A percentile compares a stretch with the other conserved stretches of the same genome.
Evolutionary conservation across 352 stramenopile genomes (phyloP).

Genomic region (Phytophthora tentaculata): DNA sequence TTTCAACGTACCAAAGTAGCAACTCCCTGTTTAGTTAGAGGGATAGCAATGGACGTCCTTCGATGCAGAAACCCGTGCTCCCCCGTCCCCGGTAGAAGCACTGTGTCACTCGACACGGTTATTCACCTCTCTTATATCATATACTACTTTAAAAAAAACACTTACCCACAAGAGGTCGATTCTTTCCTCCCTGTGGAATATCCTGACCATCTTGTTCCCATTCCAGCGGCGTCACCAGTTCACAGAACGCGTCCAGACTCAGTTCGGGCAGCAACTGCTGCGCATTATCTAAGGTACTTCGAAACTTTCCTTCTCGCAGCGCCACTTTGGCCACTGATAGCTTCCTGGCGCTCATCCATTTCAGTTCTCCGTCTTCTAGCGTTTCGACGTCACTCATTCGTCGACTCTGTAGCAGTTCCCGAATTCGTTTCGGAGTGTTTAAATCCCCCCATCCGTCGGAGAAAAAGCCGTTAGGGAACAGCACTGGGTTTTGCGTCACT

Average conservation of each 20-base stretch:
- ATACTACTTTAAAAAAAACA: background rate
- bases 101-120: slow-evolving; percentile 31
- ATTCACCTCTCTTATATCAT: background rate
- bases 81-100: slow-evolving; percentile 74
- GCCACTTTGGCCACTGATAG: slow-evolving; percentile 45
- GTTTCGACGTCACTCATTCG: slow-evolving; percentile 63
- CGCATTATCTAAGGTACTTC: slow-evolving; percentile 66
- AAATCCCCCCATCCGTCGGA: slow-evolving; percentile 83
- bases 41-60: slow-evolving; percentile 64
- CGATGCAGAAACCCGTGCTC: slow-evolving; percentile 84
- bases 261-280: slow-evolving; percentile 55
- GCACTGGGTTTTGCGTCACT: slow-evolving; percentile 72
- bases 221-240: slow-evolving; percentile 70
- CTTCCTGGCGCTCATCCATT: slow-evolving; percentile 37
- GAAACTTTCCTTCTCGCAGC: slow-evolving; percentile 60
- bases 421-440: slow-evolving; percentile 60
- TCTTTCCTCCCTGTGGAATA: slow-evolving; percentile 26
- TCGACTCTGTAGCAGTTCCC: slow-evolving; percentile 63
- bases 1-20: slow-evolving; percentile 55
- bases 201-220: slow-evolving; percentile 37
- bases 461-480: slow-evolving; percentile 86
- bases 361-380: slow-evolving; percentile 38
- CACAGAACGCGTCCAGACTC: slow-evolving; percentile 69
- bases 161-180: slow-evolving; percentile 53
- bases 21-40: slow-evolving; percentile 65